phyloP scores from a whole-genome alignment of 805 yeast species.

The Ogataea ganodermae region DNA sequence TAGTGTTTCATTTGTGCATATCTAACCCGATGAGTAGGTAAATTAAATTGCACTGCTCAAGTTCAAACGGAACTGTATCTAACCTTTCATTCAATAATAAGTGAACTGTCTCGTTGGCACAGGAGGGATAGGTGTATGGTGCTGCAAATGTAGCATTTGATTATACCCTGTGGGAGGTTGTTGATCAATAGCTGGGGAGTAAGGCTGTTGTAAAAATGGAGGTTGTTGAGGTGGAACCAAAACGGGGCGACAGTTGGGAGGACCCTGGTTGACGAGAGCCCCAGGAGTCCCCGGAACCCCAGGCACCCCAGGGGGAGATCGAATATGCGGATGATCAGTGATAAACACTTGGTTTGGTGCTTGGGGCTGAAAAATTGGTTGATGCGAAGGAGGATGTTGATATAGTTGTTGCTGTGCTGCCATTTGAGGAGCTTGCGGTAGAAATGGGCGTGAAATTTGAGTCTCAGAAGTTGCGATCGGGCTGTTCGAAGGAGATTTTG shows the following conservation, averaged over 20 bases:
- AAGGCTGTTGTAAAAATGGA: background rate
- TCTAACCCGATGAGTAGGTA: too few relatives aligned
- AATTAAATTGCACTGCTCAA: too few relatives aligned
- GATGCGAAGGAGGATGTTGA: background rate
- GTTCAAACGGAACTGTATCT: background rate
- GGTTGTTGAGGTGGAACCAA: constrained; percentile 3
- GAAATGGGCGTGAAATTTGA: background rate
- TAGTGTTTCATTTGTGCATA: too few relatives aligned
- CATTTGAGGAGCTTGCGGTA: background rate
- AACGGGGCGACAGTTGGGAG: constrained; percentile 2
- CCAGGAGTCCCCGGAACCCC: too few relatives aligned
- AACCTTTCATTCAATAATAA: background rate
- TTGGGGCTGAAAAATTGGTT: background rate
- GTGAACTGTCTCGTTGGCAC: constrained; percentile 1
- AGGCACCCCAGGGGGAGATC: background rate
- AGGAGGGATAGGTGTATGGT: constrained; percentile 1
- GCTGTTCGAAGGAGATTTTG: background rate
- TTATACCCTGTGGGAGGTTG: background rate
- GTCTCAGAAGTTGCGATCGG: background rate
- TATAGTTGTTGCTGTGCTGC: background rate
- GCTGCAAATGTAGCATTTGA: background rate
- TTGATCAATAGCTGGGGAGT: background rate
- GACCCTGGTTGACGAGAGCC: too few relatives aligned
- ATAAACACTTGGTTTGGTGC: background rate
- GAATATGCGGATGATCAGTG: background rate